phyloP scores from a whole-genome alignment of 306 rosid species.

The Ammopiptanthus mongolicus region DNA sequence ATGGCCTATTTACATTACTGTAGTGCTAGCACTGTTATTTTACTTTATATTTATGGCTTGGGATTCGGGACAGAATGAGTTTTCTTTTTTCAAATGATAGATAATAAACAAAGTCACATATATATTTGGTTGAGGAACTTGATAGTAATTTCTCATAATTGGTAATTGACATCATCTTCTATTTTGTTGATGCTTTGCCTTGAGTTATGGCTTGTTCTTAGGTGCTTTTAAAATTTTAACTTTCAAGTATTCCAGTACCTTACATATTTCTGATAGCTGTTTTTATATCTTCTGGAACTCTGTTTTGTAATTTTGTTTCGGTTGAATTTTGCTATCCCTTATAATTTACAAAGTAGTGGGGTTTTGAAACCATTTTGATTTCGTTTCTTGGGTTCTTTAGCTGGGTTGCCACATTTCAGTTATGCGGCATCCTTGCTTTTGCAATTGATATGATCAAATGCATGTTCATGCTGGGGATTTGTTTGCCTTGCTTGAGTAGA shows the following conservation, averaged over 20 bases:
- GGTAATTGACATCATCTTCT: neutral
- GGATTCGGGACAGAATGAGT: too few relatives aligned
- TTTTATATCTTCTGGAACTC: neutral
- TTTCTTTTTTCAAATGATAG: too few relatives aligned
- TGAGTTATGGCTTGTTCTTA: neutral
- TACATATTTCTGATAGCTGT: too few relatives aligned
- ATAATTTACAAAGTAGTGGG: neutral
- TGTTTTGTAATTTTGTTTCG: neutral
- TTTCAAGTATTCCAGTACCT: neutral
- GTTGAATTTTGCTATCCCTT: neutral
- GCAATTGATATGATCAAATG: conserved; percentile 9
- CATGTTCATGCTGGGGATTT: conserved; percentile 4
- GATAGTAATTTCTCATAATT: neutral
- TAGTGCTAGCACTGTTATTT: neutral
- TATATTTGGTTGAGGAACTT: neutral
- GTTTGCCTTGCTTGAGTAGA: neutral
- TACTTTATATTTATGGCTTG: too few relatives aligned
- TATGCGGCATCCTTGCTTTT: conserved; percentile 11
- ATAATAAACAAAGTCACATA: too few relatives aligned
- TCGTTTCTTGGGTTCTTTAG: neutral
- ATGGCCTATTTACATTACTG: neutral
- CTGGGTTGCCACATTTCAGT: conserved; percentile 8
- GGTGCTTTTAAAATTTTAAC: neutral
- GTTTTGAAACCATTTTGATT: neutral
- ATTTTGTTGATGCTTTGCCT: neutral